These are phyloP conservation scores for Rubia tinctorum DNA, from an alignment of 305 asterid genomes.

Conservation along the genomic window DNA sequence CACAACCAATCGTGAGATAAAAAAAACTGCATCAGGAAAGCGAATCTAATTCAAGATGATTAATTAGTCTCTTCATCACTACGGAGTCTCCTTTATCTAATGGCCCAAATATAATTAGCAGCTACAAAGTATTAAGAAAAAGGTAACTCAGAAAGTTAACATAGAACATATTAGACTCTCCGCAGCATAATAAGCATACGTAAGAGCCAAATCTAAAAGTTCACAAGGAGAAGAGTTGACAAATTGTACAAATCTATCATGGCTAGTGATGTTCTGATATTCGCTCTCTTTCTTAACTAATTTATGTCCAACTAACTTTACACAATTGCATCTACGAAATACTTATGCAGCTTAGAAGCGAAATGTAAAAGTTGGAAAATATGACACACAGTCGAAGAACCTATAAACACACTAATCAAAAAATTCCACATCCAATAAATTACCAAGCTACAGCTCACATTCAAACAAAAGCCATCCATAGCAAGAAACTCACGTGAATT, in stretches of 20 bases:
- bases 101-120: slow-evolving; percentile 5
- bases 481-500: slow-evolving; percentile 57
- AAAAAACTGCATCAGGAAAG: too few relatives aligned
- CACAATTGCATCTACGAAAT: not conserved
- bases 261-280: not conserved
- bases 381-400: not conserved
- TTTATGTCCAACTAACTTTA: not conserved
- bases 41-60: not conserved
- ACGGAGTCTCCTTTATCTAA: not conserved
- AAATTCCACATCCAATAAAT: not conserved
- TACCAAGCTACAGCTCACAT: not conserved
- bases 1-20: not conserved
- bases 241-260: not conserved
- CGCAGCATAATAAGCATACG: not conserved
- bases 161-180: not conserved
- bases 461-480: not conserved
- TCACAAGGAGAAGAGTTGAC: not conserved
- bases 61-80: not conserved
- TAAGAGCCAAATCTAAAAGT: not conserved
- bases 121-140: not conserved
- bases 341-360: not conserved
- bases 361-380: not conserved
- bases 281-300: not conserved
- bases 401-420: not conserved
- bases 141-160: not conserved